Percentiles rank a stretch among this genome's conserved stretches.
Conservation (phyloP, 805 yeast species). For the Candida ortonii region DNA sequence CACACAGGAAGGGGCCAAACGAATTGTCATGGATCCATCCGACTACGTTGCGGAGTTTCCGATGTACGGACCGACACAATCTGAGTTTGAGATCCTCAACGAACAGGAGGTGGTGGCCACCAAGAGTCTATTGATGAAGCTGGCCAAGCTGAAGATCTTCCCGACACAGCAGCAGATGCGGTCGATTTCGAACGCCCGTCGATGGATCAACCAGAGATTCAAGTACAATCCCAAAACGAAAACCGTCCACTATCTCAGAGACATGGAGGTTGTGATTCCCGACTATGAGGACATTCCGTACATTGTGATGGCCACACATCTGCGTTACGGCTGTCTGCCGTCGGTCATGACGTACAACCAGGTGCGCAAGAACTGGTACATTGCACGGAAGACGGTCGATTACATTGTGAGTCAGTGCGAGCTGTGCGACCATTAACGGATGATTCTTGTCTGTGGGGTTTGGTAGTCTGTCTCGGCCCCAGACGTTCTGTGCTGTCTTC, state of each 20-base stretch:
- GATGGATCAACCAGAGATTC: constrained; percentile 34
- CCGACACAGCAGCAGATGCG: constrained; percentile 31
- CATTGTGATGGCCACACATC: constrained; percentile 31
- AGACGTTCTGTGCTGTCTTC: constrained; percentile 13
- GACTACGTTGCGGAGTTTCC: constrained; percentile 25
- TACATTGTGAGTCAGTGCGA: constrained; percentile 24
- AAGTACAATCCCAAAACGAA: constrained; percentile 18
- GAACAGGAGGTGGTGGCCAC: constrained; percentile 29
- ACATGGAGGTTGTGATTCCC: constrained; percentile 29
- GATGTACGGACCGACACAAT: constrained; percentile 33
- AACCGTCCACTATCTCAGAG: constrained; percentile 28
- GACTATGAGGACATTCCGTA: constrained; percentile 29
- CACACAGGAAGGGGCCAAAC: constrained; percentile 6
- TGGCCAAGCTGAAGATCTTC: constrained; percentile 22
- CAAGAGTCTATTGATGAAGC: constrained; percentile 23
- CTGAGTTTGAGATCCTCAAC: constrained; percentile 29
- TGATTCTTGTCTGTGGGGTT: constrained; percentile 22
- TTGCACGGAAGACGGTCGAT: constrained; percentile 28
- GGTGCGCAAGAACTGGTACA: constrained; percentile 31
- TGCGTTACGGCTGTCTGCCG: constrained; percentile 23
- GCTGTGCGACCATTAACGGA: constrained; percentile 22
- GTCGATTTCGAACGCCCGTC: constrained; percentile 30
- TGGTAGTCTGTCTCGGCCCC: constrained; percentile 15
- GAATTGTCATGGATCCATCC: constrained; percentile 1
- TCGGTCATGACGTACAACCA: constrained; percentile 26